A percentile compares a stretch with the other conserved stretches of the same genome.
phyloP scores from a whole-genome alignment of 1,139 yeast genomes.

The Zygoascus meyerae region DNA sequence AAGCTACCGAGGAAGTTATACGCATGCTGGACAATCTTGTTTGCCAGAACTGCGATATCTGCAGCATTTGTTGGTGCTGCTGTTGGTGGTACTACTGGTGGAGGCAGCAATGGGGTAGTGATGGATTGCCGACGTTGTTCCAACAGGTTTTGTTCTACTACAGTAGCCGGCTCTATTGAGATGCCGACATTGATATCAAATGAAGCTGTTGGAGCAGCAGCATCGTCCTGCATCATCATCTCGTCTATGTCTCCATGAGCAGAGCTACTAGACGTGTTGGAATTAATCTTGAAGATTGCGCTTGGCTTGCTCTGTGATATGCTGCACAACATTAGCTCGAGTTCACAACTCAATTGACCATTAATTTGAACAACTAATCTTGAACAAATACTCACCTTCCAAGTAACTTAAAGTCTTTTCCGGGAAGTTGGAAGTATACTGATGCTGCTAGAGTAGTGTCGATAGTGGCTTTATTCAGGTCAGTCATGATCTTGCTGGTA shows the following conservation, averaged over 20 bases:
- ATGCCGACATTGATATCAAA: slow-evolving; percentile 65
- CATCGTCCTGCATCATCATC: slow-evolving; percentile 32
- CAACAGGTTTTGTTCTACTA: slow-evolving; percentile 49
- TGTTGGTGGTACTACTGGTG: slow-evolving; percentile 20
- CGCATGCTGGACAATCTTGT: slow-evolving; percentile 84
- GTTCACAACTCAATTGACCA: neutral
- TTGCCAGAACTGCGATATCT: slow-evolving; percentile 54
- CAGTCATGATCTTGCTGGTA: neutral
- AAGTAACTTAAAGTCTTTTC: slow-evolving; percentile 65
- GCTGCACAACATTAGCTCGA: slow-evolving; percentile 27
- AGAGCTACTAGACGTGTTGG: slow-evolving; percentile 17
- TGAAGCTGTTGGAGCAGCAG: slow-evolving; percentile 20
- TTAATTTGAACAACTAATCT: neutral
- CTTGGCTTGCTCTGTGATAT: slow-evolving; percentile 74
- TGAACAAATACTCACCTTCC: slow-evolving; percentile 43
- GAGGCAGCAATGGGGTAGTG: slow-evolving; percentile 16
- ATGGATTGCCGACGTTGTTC: slow-evolving; percentile 26
- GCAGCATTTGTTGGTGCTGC: slow-evolving; percentile 23
- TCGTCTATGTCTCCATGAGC: slow-evolving; percentile 33
- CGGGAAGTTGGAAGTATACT: slow-evolving; percentile 82
- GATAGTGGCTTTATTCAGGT: slow-evolving; percentile 40
- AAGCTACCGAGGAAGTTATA: slow-evolving; percentile 86
- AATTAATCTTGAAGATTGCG: slow-evolving; percentile 80
- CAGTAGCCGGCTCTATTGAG: slow-evolving; percentile 69
- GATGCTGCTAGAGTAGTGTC: slow-evolving; percentile 74